These are phyloP conservation scores for Trichosporon inkin DNA, from an alignment of 1,284 basidiomycete species.

Conservation along the genomic window DNA sequence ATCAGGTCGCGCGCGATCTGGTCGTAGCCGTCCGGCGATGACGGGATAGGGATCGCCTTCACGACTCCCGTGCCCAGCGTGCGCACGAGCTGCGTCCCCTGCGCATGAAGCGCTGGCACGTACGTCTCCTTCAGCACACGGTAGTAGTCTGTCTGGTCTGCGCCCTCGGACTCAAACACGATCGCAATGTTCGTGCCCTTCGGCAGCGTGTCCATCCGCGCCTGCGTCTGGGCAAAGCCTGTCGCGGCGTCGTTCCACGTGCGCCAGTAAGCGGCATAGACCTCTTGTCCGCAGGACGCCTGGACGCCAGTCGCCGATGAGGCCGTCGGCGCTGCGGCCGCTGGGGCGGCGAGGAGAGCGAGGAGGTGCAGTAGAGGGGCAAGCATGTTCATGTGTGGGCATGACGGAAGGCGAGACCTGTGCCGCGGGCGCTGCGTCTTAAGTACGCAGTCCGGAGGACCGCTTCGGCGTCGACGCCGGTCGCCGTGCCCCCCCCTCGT, in stretches of 20 bases:
- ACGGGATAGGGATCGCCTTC: not conserved
- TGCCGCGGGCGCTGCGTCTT: not conserved
- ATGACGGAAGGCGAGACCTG: not conserved
- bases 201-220: not conserved
- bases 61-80: not conserved
- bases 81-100: conserved; percentile 3
- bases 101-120: conserved; percentile 4
- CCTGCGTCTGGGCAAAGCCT: not conserved
- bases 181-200: not conserved
- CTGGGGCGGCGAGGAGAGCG: not conserved
- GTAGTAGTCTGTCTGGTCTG: not conserved
- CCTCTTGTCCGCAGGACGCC: not conserved
- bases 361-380: not conserved
- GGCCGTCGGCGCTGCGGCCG: not conserved
- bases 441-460: not conserved
- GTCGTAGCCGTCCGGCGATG: not conserved
- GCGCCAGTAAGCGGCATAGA: conserved; percentile 8
- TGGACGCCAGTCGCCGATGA: not conserved
- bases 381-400: not conserved
- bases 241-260: conserved; percentile 4
- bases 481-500: no score
- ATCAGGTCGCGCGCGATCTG: not conserved
- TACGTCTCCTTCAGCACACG: not conserved
- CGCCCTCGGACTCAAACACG: not conserved
- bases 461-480: no score